Conservation (phyloP, 164 flowering plant species). For the Annona squamosa region DNA sequence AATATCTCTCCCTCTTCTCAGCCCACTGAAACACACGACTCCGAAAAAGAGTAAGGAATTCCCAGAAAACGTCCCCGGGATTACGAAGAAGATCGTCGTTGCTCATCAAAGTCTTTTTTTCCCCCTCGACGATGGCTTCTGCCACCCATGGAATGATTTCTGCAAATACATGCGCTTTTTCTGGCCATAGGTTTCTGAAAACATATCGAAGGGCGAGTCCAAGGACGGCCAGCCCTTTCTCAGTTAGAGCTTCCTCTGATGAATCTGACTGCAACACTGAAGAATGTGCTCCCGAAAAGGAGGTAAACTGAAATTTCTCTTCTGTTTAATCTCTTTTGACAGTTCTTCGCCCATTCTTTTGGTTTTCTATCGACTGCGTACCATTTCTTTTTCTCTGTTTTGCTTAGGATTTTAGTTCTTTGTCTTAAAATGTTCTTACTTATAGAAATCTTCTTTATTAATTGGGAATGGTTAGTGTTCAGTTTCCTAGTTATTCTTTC, state of each 20-base stretch:
- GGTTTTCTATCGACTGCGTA: neutral
- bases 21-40: neutral
- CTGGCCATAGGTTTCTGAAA: slow-evolving; percentile 20
- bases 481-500: neutral
- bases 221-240: slow-evolving; percentile 10
- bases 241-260: slow-evolving; percentile 50
- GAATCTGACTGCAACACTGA: slow-evolving; percentile 70
- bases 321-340: neutral
- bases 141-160: slow-evolving; percentile 41
- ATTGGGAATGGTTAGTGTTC: neutral
- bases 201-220: slow-evolving; percentile 15
- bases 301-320: slow-evolving; percentile 33
- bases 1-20: neutral
- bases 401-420: neutral
- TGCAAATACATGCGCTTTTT: slow-evolving; percentile 27
- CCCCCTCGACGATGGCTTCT: slow-evolving; percentile 28
- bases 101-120: neutral
- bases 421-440: neutral
- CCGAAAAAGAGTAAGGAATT: neutral
- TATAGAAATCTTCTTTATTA: neutral
- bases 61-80: neutral
- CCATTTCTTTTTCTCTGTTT: neutral
- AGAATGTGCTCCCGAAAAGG: slow-evolving; percentile 98
- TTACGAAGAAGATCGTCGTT: neutral
- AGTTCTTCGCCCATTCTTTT: neutral